Percentiles rank a stretch among this genome's conserved stretches.
Conservation (phyloP, 2,329 filamentous ascomycete genomes). For the Lasiodiplodia sp. region DNA sequence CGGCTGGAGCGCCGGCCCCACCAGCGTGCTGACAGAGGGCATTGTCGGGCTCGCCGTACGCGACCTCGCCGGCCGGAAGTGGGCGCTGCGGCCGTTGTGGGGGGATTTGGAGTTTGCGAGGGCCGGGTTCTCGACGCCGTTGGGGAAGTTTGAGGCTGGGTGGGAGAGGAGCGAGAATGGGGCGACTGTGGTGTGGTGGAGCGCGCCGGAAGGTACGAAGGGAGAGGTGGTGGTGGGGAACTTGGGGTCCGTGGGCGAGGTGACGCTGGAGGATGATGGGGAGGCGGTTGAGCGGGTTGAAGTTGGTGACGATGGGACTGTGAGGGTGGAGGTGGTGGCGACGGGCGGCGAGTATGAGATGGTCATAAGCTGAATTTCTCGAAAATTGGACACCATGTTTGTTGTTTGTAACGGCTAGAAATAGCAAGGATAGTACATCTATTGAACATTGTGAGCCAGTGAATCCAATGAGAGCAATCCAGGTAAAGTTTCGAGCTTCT, state of each 20-base stretch:
- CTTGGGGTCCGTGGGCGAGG: background rate
- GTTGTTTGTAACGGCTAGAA: background rate
- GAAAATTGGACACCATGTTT: background rate
- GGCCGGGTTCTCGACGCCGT: constrained; percentile 55
- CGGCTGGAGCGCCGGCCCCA: constrained; percentile 50
- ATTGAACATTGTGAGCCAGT: too few species aligned
- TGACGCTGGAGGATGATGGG: background rate
- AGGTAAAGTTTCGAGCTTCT: too few species aligned
- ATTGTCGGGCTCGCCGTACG: constrained; percentile 54
- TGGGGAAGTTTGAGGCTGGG: constrained; percentile 51
- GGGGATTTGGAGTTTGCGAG: constrained; percentile 53
- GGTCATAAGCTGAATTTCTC: background rate
- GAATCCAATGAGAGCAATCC: too few species aligned
- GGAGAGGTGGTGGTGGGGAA: constrained; percentile 3
- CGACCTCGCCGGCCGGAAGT: constrained; percentile 49
- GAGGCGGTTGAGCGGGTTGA: background rate
- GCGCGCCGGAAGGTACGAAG: constrained; percentile 34
- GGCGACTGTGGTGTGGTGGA: constrained; percentile 24
- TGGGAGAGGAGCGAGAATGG: constrained; percentile 38
- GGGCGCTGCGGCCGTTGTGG: constrained; percentile 54
- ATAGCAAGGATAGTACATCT: too few species aligned
- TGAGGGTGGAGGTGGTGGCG: constrained; percentile 9
- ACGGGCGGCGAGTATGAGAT: constrained; percentile 9
- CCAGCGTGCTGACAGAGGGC: constrained; percentile 47
- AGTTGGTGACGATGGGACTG: background rate